phyloP scores from a whole-genome alignment of 176 grass and related monocot genomes.

The Ensete ventricosum region DNA sequence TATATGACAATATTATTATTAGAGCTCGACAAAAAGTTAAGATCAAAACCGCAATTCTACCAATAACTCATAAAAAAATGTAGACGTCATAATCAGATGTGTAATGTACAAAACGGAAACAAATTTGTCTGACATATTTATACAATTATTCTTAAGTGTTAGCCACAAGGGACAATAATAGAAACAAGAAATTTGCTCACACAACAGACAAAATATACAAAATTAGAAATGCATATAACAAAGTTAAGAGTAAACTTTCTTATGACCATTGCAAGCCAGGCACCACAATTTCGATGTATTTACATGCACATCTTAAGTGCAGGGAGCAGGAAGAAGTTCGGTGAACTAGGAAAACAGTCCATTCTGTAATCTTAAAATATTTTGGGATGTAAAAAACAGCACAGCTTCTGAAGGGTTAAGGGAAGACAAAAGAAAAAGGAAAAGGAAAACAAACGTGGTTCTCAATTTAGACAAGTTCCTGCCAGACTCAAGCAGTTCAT shows the following conservation, averaged over 20 bases:
- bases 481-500: no score
- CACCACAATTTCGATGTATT: background rate
- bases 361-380: background rate
- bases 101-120: background rate
- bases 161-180: background rate
- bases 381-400: background rate
- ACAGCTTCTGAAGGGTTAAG: background rate
- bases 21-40: background rate
- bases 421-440: background rate
- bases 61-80: background rate
- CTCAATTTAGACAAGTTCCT: no score
- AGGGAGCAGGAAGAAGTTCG: background rate
- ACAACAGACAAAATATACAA: background rate
- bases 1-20: constrained; percentile 10
- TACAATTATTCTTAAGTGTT: background rate
- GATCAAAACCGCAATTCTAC: background rate
- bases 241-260: no score
- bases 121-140: background rate
- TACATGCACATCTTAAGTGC: background rate
- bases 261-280: no score
- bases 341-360: background rate
- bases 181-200: background rate
- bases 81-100: background rate
- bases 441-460: background rate
- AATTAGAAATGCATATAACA: background rate